Percentiles rank a stretch among this genome's conserved stretches.
Conservation (phyloP, 2,329 filamentous ascomycete species). For the Nemania sp. region DNA sequence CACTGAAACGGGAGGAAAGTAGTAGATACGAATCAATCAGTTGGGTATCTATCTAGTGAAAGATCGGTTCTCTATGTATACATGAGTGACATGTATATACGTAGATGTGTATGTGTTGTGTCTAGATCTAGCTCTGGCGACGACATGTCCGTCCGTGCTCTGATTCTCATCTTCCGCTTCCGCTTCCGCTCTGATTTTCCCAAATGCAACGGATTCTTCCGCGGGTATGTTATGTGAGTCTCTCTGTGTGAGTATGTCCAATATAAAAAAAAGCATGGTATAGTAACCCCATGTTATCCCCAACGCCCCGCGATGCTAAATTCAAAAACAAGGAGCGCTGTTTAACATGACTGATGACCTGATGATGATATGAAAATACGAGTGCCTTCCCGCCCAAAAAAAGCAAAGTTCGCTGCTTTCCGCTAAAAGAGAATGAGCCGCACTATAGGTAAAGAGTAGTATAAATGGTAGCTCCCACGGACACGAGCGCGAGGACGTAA, state of each 20-base stretch:
- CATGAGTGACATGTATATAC: constrained; percentile 7
- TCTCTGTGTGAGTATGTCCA: neutral
- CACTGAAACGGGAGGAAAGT: too few relatives aligned
- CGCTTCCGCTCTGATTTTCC: neutral
- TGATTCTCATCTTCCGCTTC: neutral
- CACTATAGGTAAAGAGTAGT: constrained; percentile 35
- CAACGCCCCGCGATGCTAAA: constrained; percentile 38
- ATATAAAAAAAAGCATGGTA: constrained; percentile 17
- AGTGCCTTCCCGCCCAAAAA: too few relatives aligned
- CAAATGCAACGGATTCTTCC: neutral
- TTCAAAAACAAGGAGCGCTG: constrained; percentile 2
- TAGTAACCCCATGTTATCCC: constrained; percentile 7
- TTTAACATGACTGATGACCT: neutral
- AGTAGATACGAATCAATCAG: too few relatives aligned
- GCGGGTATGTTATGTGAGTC: too few relatives aligned
- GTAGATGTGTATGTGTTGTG: neutral
- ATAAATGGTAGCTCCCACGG: constrained; percentile 37
- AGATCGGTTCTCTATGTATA: neutral
- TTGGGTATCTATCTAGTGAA: neutral
- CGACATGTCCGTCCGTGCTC: neutral
- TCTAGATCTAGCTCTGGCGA: neutral
- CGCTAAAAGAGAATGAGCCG: constrained; percentile 1
- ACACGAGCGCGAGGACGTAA: constrained; percentile 30
- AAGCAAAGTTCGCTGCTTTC: neutral
- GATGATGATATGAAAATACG: neutral